These are phyloP conservation scores for Starmera caribaea DNA, from an alignment of 805 yeast species.

Conservation along the genomic window DNA sequence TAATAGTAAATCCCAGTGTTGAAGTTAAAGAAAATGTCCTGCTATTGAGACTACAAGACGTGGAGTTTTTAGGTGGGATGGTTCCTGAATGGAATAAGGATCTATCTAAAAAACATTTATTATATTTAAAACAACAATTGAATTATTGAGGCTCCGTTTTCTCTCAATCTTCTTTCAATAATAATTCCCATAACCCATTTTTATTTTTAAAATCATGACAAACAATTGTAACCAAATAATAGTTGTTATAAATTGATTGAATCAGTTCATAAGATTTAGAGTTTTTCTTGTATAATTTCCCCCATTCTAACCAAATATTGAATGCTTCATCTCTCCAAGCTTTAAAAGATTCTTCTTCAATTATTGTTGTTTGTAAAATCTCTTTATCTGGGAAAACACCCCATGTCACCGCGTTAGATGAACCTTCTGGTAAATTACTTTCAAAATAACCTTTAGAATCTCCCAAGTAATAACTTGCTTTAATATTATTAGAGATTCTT, in stretches of 20 bases:
- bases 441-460: constrained; percentile 47
- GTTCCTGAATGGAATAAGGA: constrained; percentile 29
- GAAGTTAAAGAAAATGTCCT: constrained; percentile 36
- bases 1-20: constrained; percentile 41
- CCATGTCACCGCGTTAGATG: constrained; percentile 90
- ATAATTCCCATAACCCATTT: constrained; percentile 65
- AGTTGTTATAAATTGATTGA: constrained; percentile 47
- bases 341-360: constrained; percentile 84
- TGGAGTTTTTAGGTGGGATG: constrained; percentile 28
- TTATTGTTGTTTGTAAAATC: constrained; percentile 83
- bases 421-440: constrained; percentile 45
- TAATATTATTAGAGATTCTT: constrained; percentile 34
- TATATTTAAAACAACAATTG: constrained; percentile 19
- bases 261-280: constrained; percentile 51
- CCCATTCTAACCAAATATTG: constrained; percentile 89
- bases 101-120: constrained; percentile 21
- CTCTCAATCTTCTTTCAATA: constrained; percentile 18
- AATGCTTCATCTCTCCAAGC: constrained; percentile 98
- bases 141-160: constrained; percentile 3
- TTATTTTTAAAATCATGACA: constrained; percentile 76
- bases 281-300: constrained; percentile 53
- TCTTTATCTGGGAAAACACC: constrained; percentile 92
- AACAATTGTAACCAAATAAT: constrained; percentile 73
- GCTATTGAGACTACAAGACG: constrained; percentile 18
- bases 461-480: constrained; percentile 68